These are phyloP conservation scores for Ascochyta koolunga DNA, from an alignment of 2,329 filamentous ascomycete species.

Conservation along the genomic window DNA sequence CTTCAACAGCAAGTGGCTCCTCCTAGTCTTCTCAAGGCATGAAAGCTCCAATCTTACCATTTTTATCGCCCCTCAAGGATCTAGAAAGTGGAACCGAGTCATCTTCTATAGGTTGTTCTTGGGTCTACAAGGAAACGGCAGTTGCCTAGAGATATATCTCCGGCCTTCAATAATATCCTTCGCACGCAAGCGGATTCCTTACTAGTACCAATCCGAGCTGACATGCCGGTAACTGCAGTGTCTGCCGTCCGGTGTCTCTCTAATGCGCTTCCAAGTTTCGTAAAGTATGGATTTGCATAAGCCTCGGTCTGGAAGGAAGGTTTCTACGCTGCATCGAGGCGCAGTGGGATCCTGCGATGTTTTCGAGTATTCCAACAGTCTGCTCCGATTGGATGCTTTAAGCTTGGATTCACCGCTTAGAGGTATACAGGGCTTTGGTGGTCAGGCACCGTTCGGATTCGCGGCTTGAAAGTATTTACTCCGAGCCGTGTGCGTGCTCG, in stretches of 20 bases:
- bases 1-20: slow-evolving; percentile 7
- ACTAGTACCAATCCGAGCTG: neutral
- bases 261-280: slow-evolving; percentile 9
- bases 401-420: slow-evolving; percentile 10
- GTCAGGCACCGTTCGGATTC: slow-evolving; percentile 5
- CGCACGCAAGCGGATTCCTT: neutral
- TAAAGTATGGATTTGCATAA: slow-evolving; percentile 17
- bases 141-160: slow-evolving; percentile 7
- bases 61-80: neutral
- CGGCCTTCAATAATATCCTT: slow-evolving; percentile 9
- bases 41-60: slow-evolving; percentile 2
- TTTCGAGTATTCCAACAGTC: neutral
- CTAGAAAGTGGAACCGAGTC: slow-evolving; percentile 18
- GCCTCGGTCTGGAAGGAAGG: slow-evolving; percentile 11
- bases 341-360: neutral
- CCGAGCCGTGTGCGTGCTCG: slow-evolving; percentile 14
- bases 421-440: slow-evolving; percentile 1
- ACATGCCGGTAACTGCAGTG: neutral
- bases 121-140: slow-evolving; percentile 6
- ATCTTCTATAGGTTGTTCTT: neutral
- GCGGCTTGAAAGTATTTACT: slow-evolving; percentile 7
- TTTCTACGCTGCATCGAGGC: neutral
- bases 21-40: slow-evolving; percentile 4
- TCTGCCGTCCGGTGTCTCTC: neutral
- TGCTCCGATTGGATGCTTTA: neutral